Conservation (phyloP, 345 rosid species). For the Ceriops decandra region DNA sequence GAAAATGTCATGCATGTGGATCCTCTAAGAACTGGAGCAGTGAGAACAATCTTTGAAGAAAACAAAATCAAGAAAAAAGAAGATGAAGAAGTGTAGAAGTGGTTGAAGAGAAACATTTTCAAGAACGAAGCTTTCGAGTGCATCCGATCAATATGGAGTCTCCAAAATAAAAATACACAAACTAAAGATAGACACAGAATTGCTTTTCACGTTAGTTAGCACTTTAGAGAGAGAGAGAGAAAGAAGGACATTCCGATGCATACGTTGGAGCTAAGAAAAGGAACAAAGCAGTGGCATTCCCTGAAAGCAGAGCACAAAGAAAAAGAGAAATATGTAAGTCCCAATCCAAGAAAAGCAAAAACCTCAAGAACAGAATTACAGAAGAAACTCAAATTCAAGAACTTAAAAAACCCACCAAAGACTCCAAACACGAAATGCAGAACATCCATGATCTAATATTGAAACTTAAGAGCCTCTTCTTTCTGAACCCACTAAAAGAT, state of each 20-base stretch:
- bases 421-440: conserved; percentile 82
- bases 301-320: conserved; percentile 35
- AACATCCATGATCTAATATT: conserved; percentile 38
- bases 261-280: conserved; percentile 92
- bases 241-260: conserved; percentile 11
- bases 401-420: conserved; percentile 51
- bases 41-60: neutral
- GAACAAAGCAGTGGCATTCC: conserved; percentile 93
- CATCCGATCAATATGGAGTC: too few species aligned
- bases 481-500: conserved; percentile 6
- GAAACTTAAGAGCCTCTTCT: neutral
- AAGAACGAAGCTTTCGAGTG: too few species aligned
- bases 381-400: conserved; percentile 1
- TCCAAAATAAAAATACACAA: too few species aligned
- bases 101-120: too few species aligned
- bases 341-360: conserved; percentile 5
- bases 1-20: too few species aligned
- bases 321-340: neutral
- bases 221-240: neutral
- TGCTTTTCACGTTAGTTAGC: neutral
- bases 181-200: too few species aligned
- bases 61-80: neutral
- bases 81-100: neutral
- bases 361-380: conserved; percentile 2
- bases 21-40: too few species aligned